A percentile compares a stretch with the other conserved stretches of the same genome.
These are phyloP conservation scores for Salvia sclarea DNA, from an alignment of 305 asterid species.

Conservation along the genomic window DNA sequence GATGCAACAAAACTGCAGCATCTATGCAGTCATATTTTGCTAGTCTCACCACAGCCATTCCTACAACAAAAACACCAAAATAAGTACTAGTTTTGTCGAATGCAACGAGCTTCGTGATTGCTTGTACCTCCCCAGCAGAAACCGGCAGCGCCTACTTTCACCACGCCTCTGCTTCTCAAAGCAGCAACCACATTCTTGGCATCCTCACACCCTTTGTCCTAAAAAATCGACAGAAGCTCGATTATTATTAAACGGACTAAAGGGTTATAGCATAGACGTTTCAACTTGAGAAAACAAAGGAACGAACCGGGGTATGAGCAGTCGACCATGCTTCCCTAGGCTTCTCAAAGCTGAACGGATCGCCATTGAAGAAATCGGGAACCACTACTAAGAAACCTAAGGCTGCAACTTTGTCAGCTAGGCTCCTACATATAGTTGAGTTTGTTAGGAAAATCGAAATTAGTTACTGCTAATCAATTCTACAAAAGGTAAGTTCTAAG, in stretches of 20 bases:
- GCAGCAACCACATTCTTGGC: slow-evolving; percentile 48
- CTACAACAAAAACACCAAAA: slow-evolving; percentile 29
- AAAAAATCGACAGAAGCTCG: slow-evolving; percentile 15
- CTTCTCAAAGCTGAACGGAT: slow-evolving; percentile 39
- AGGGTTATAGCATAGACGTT: not conserved
- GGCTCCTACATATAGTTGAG: slow-evolving; percentile 57
- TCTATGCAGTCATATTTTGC: slow-evolving; percentile 51
- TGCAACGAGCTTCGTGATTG: not conserved
- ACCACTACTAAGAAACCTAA: slow-evolving; percentile 55
- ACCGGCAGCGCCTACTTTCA: slow-evolving; percentile 67
- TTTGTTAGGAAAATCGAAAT: not conserved
- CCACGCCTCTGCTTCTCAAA: slow-evolving; percentile 55
- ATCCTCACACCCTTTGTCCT: slow-evolving; percentile 68
- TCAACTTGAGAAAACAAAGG: not conserved
- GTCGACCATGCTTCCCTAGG: slow-evolving; percentile 38
- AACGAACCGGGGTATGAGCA: slow-evolving; percentile 45
- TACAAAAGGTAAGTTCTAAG: too few relatives aligned
- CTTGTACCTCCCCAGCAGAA: slow-evolving; percentile 81
- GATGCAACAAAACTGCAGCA: slow-evolving; percentile 65
- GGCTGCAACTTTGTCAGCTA: slow-evolving; percentile 61
- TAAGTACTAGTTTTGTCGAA: not conserved
- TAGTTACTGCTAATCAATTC: not conserved
- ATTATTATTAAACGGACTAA: not conserved
- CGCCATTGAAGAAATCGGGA: slow-evolving; percentile 69
- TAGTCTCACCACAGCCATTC: slow-evolving; percentile 47